phyloP scores from a whole-genome alignment of 2,329 filamentous ascomycete genomes.

The Emmonsiellopsis sp. region DNA sequence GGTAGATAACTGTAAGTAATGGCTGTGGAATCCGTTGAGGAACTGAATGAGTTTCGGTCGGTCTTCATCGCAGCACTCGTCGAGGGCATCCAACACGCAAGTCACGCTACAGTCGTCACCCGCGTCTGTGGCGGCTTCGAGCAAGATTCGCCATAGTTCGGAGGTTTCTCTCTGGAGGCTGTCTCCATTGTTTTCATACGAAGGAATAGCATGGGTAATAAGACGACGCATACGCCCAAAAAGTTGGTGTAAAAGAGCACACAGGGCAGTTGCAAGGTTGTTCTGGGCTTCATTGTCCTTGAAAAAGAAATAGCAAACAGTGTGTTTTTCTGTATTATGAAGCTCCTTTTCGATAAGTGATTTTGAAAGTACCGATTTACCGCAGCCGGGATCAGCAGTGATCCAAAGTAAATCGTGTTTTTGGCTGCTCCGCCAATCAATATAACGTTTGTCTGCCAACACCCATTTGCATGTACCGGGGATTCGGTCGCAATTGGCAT shows the following conservation, averaged over 20 bases:
- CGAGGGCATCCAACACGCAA: conserved; percentile 34
- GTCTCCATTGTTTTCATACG: conserved; percentile 13
- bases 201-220: conserved; percentile 8
- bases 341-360: conserved; percentile 27
- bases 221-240: conserved; percentile 19
- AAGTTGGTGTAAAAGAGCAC: conserved; percentile 32
- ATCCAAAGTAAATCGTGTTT: conserved; percentile 24
- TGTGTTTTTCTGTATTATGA: conserved; percentile 9
- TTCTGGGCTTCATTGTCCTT: conserved; percentile 33
- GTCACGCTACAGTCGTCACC: conserved; percentile 17
- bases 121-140: conserved; percentile 9
- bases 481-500: conserved; percentile 10
- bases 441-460: conserved; percentile 8
- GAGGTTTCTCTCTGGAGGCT: conserved; percentile 15
- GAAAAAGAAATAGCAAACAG: conserved; percentile 39
- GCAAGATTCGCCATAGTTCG: conserved; percentile 25
- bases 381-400: conserved; percentile 37
- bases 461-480: conserved; percentile 17
- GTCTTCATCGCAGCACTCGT: conserved; percentile 28
- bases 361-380: conserved; percentile 36
- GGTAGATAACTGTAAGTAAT: not conserved
- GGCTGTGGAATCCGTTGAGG: conserved; percentile 18
- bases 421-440: conserved; percentile 12
- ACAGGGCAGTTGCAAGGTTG: conserved; percentile 23
- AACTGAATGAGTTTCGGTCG: conserved; percentile 14